These are phyloP conservation scores for Astragalus membranaceus DNA, from an alignment of 306 rosid species.

Conservation along the genomic window DNA sequence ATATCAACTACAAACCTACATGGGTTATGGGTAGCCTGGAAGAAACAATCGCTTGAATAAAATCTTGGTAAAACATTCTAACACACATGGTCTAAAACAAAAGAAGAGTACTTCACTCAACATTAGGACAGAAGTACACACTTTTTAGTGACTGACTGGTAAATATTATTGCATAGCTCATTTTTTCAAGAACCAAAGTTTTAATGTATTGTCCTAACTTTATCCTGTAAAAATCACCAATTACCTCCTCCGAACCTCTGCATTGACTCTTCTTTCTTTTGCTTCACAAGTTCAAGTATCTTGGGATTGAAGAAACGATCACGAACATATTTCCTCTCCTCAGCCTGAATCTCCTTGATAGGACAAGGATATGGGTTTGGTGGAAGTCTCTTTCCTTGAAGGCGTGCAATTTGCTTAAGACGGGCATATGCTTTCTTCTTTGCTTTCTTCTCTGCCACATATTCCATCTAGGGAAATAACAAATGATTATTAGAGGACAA, in stretches of 20 bases:
- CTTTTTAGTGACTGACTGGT: neutral
- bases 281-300: slow-evolving; percentile 42
- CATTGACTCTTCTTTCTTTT: slow-evolving; percentile 45
- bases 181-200: slow-evolving; percentile 4
- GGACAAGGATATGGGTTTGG: slow-evolving; percentile 69
- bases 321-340: slow-evolving; percentile 32
- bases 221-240: neutral
- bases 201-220: neutral
- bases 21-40: neutral
- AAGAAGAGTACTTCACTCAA: neutral
- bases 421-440: slow-evolving; percentile 70
- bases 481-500: slow-evolving; percentile 5
- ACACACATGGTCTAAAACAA: neutral
- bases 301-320: slow-evolving; percentile 68
- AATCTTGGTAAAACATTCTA: neutral
- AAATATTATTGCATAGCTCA: neutral
- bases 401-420: slow-evolving; percentile 63
- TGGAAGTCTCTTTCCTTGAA: slow-evolving; percentile 76
- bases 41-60: neutral
- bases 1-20: neutral
- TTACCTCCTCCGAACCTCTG: slow-evolving; percentile 31
- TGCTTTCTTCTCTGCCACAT: slow-evolving; percentile 52
- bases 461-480: slow-evolving; percentile 60
- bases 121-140: neutral
- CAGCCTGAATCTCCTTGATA: slow-evolving; percentile 15